Evolutionary conservation across 169 alveolate species (phyloP), one percentile per base, ranked within the genome.

Genomic region (Plasmodium ovale): DNA sequence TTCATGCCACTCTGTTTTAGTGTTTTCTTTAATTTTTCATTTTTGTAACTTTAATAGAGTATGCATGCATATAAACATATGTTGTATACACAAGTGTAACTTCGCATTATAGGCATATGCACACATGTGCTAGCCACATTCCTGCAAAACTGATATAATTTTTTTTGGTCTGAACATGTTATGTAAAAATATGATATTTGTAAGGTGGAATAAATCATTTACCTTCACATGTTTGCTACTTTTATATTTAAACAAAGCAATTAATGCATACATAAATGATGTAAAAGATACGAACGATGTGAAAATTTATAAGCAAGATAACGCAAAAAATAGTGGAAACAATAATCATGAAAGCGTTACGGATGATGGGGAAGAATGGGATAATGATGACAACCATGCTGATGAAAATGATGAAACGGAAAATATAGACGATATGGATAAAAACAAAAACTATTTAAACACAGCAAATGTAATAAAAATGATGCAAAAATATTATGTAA

Each of bases 131-230:
- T 60, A 42, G 21, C 9, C 4, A 42, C 44, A 39, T 68, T 60
- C 27, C 19, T 77, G 14, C 39, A 53, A 53, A 54, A 44, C 35
- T 56, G 21, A 33, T 25, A 3, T 21, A 60, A 44, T 2, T 1
- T 77, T 60, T 77, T 47, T 47, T 47, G 6, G 19, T 1, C 29
- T 60, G 35, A 59, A 60, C 42, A n/a, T 9, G 54, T 31, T 27
- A 60, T 33, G 14, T 35, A 77, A 39, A n/a, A 68, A 60, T 21
- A 77, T 77, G 88, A 77, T 62, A 47, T 49, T 65, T 68, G 21
- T 53, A 39, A 77, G 29, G 51, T 60, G 77, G 42, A 51, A 60
- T 29, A 44, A 62, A 33, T 60, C 51, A 29, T 35, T 77, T 51
- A 60, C 88, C 44, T 54, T 77, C 0, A 7, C 33, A 42, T 12